Conservation (phyloP, 805 yeast species). For the Teunomyces stri region DNA sequence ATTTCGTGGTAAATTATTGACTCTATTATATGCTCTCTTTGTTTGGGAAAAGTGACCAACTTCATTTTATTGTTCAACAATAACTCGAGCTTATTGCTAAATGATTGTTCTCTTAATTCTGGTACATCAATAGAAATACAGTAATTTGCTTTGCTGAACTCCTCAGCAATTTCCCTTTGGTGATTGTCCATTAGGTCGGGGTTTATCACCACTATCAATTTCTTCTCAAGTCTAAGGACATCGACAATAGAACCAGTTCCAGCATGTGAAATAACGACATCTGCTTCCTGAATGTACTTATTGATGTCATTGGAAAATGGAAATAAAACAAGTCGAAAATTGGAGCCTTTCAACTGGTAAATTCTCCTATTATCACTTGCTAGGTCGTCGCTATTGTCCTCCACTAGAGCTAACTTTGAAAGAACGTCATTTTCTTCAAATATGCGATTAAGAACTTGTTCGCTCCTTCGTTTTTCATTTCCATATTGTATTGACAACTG, state of each 20-base stretch:
- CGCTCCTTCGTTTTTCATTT: slow-evolving; percentile 18
- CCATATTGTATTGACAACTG: slow-evolving; percentile 58
- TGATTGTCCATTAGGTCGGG: slow-evolving; percentile 80
- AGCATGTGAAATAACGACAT: slow-evolving; percentile 82
- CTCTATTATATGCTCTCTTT: slow-evolving; percentile 1
- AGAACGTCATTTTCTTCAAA: slow-evolving; percentile 12
- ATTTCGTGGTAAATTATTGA: slow-evolving; percentile 6
- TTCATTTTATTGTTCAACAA: neutral
- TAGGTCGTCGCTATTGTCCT: neutral
- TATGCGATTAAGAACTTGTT: slow-evolving; percentile 18
- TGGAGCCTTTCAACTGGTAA: neutral
- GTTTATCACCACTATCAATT: slow-evolving; percentile 70
- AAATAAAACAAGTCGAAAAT: slow-evolving; percentile 16
- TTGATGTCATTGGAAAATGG: slow-evolving; percentile 27
- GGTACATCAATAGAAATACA: neutral
- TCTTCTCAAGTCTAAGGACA: slow-evolving; percentile 53
- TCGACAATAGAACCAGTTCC: slow-evolving; percentile 91
- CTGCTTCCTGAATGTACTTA: slow-evolving; percentile 42
- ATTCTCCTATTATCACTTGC: neutral
- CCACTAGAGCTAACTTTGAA: slow-evolving; percentile 9
- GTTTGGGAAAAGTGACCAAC: slow-evolving; percentile 5
- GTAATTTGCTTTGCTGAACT: slow-evolving; percentile 7
- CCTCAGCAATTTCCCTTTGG: slow-evolving; percentile 68
- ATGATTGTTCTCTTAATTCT: neutral
- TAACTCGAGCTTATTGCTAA: neutral